Evolutionary conservation across 2,329 filamentous ascomycete species (phyloP).

Genomic region (Paramyrothecium roridum): DNA sequence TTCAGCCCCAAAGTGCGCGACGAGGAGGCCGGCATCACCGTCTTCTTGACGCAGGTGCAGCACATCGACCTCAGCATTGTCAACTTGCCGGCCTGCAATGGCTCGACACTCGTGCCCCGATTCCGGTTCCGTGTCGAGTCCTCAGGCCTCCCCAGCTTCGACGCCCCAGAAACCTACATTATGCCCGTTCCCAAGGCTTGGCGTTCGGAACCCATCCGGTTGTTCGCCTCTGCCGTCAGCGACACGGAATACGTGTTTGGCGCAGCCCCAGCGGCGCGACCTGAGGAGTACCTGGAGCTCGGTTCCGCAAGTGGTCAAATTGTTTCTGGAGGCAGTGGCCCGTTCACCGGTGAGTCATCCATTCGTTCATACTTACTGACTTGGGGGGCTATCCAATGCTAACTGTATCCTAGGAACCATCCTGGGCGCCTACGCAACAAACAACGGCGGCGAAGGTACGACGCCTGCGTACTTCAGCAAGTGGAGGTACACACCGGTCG

Average conservation of each 20-base stretch:
- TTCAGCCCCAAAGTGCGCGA: conserved; percentile 33
- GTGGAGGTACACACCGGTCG: conserved; percentile 39
- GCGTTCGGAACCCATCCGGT: neutral
- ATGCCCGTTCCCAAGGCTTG: neutral
- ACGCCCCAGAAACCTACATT: conserved; percentile 18
- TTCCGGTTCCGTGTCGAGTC: conserved; percentile 43
- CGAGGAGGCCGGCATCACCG: conserved; percentile 50
- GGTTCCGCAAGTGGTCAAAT: conserved; percentile 22
- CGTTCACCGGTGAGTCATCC: conserved; percentile 28
- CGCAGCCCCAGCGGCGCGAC: conserved; percentile 21
- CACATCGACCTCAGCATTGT: conserved; percentile 45
- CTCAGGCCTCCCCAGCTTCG: conserved; percentile 25
- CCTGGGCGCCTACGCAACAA: conserved; percentile 50
- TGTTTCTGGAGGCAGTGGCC: conserved; percentile 7
- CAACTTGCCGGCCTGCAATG: conserved; percentile 22
- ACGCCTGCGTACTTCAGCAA: conserved; percentile 43
- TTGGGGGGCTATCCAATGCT: neutral
- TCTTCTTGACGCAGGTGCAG: conserved; percentile 52
- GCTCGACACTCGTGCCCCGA: conserved; percentile 30
- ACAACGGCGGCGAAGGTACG: conserved; percentile 41
- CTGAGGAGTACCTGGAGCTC: conserved; percentile 33
- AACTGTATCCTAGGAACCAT: conserved; percentile 35
- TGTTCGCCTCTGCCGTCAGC: neutral
- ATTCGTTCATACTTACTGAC: neutral
- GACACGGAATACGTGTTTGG: conserved; percentile 1